A percentile compares a stretch with the other conserved stretches of the same genome.
Evolutionary conservation across 2,329 filamentous ascomycete genomes (phyloP).

Genomic region (Shiraia bambusicola): DNA sequence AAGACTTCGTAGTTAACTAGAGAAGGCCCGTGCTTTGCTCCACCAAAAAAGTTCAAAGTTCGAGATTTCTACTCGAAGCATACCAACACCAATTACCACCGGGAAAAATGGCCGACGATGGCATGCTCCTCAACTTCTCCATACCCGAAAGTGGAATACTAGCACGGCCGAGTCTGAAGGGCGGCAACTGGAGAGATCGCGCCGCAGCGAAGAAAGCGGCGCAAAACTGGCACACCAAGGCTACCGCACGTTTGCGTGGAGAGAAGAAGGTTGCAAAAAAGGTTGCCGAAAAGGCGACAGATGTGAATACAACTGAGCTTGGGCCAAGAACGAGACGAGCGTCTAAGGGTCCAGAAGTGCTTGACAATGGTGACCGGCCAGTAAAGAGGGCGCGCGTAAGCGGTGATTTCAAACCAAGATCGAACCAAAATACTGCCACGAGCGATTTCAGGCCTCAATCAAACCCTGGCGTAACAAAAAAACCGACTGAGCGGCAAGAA

Average conservation of each 20-base stretch:
- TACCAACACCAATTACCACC: constrained; percentile 1
- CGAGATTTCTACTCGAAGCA: neutral
- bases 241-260: constrained; percentile 35
- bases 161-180: constrained; percentile 69
- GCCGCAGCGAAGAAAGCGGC: constrained; percentile 74
- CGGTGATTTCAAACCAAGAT: constrained; percentile 42
- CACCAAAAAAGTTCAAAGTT: constrained; percentile 20
- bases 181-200: constrained; percentile 90
- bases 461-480: constrained; percentile 26
- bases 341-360: constrained; percentile 19
- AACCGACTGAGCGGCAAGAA: constrained; percentile 39
- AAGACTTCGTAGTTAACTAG: neutral
- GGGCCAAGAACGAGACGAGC: constrained; percentile 25
- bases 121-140: constrained; percentile 91
- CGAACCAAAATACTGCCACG: constrained; percentile 18
- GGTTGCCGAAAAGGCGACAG: constrained; percentile 21
- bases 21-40: constrained; percentile 12
- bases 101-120: constrained; percentile 81
- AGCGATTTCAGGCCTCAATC: constrained; percentile 35
- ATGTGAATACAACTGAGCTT: constrained; percentile 35
- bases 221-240: constrained; percentile 54
- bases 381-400: constrained; percentile 40
- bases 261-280: constrained; percentile 24
- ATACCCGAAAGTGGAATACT: constrained; percentile 68
- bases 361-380: constrained; percentile 23